A percentile compares a stretch with the other conserved stretches of the same genome.
Conservation (phyloP, 352 stramenopile genomes). For the Plasmopara viticola region DNA sequence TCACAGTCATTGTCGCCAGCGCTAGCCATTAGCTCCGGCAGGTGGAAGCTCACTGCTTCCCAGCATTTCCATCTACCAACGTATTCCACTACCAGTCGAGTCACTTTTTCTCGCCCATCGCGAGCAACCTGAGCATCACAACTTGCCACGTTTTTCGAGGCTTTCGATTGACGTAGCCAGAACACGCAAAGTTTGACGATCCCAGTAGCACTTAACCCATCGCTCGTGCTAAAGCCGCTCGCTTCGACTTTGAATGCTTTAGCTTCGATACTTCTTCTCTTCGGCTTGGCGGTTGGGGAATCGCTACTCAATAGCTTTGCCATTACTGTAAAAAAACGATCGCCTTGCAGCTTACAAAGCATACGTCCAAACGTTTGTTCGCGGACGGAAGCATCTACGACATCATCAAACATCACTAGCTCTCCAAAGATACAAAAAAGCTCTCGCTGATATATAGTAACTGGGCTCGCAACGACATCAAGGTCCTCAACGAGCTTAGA, state of each 20-base stretch:
- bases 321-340: constrained; percentile 32
- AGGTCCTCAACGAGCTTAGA: constrained; percentile 25
- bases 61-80: constrained; percentile 59
- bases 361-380: constrained; percentile 45
- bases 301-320: constrained; percentile 27
- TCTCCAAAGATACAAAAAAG: constrained; percentile 72
- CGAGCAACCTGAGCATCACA: constrained; percentile 6
- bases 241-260: background rate
- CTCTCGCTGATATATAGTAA: constrained; percentile 49
- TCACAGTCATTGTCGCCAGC: constrained; percentile 24
- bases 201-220: constrained; percentile 33
- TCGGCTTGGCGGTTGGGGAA: constrained; percentile 5
- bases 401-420: constrained; percentile 62
- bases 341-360: constrained; percentile 33
- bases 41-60: constrained; percentile 62
- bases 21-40: constrained; percentile 54
- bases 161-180: constrained; percentile 32
- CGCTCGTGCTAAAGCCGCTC: constrained; percentile 4
- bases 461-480: constrained; percentile 5
- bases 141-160: background rate
- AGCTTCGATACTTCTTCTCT: constrained; percentile 12
- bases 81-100: constrained; percentile 49
- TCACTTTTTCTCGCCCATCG: constrained; percentile 21
- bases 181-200: constrained; percentile 78
- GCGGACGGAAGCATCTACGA: constrained; percentile 29